Percentiles rank a stretch among this genome's conserved stretches.
Conservation (phyloP, 176 grass and related monocot species). For the Panicum miliaceum region DNA sequence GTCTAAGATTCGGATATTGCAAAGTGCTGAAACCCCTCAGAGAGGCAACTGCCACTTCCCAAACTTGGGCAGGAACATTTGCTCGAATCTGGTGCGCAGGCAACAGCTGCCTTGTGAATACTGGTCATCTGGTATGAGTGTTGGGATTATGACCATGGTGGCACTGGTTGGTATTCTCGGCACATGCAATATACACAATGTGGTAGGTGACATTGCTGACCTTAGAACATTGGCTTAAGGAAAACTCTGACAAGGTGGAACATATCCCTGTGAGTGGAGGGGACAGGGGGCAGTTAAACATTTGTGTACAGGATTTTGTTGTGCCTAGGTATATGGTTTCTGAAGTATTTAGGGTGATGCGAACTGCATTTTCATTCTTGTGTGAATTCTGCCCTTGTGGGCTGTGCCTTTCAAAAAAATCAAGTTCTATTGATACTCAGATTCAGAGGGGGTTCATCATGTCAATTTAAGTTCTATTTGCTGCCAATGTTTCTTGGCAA, state of each 20-base stretch:
- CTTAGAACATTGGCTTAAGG: not conserved
- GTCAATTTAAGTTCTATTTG: not conserved
- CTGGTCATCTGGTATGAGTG: not conserved
- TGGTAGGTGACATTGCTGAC: not conserved
- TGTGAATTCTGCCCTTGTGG: not conserved
- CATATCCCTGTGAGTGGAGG: not conserved
- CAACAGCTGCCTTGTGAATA: not conserved
- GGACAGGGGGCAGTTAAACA: not conserved
- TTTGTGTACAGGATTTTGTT: not conserved
- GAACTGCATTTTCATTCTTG: not conserved
- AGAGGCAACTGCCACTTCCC: not conserved
- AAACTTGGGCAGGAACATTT: not conserved
- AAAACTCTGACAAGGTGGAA: not conserved
- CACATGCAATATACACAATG: not conserved
- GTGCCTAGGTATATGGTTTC: not conserved
- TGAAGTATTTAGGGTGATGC: not conserved
- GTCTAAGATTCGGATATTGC: not conserved
- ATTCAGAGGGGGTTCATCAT: not conserved
- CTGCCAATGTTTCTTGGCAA: not conserved
- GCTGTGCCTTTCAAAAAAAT: constrained; percentile 16
- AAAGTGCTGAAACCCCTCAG: not conserved
- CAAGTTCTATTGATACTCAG: not conserved
- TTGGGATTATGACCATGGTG: not conserved
- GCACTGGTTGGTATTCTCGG: not conserved
- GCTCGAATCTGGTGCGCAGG: not conserved